Evolutionary conservation across 2,329 filamentous ascomycete genomes (phyloP), one percentile per base, ranked within the genome.

Genomic region (Pseudopyrenochaeta lycopersici): DNA sequence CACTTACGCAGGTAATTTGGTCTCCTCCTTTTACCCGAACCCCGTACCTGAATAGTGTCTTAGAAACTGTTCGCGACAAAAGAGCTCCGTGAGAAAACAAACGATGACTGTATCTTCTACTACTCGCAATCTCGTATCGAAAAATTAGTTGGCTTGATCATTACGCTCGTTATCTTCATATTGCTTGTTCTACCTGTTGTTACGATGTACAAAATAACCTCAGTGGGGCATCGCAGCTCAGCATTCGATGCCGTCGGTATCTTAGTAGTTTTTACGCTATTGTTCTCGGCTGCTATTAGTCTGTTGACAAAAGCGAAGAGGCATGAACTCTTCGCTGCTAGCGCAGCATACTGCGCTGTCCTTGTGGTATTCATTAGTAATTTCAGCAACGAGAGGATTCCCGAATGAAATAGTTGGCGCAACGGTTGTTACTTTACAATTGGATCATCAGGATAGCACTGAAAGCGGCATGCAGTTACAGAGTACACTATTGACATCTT

Each of bases 241-340:
- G 75, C 76, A 0, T 63, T 78, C 21, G 67, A 73, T 38, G 74
- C 76, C 0, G 73, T 78, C 3, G 76, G 72, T 1, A 62, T 79
- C 0, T 45, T 80, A 10, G 72, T 78, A 2, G 74, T 78, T 0
- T 79, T 79, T 54, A 78, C 76, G 0, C 52, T 74, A 15, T 49
- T 74, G 0, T 75, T 74, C 33, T 66, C 60, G 1, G 70, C 71
- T 0, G 70, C 71, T 0, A 76, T 76, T 71, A 63, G 57, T 9
- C 35, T 75, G 1, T 17, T 76, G 32, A 76, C 72, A 0, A 72
- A 67, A 23, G 74, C 73, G 0, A 57, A 66, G 27, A 45, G 73
- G 9, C 73, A 76, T 43, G 73, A 76, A 41, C 49, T 77, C 0
- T 77, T 76, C 47, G 73, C 70, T 10, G 72, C 73, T 0, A 64